A percentile compares a stretch with the other conserved stretches of the same genome.
Conservation (phyloP, 2,329 filamentous ascomycete genomes). For the Alternaria incomplexa region DNA sequence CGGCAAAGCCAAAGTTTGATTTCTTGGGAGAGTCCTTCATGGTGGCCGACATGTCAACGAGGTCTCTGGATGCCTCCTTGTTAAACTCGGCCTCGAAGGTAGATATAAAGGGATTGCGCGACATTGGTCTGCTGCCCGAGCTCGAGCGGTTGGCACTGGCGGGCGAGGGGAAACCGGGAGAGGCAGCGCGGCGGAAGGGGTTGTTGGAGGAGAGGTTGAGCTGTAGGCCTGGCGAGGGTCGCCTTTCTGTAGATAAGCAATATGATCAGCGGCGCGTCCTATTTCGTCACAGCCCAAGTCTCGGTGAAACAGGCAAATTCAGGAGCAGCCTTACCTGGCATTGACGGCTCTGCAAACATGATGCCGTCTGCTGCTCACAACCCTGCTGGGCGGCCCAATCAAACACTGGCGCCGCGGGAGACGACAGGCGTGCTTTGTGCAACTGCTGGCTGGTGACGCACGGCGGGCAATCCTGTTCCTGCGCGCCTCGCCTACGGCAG, state of each 20-base stretch:
- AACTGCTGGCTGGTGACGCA: constrained; percentile 31
- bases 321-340: constrained; percentile 48
- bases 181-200: constrained; percentile 75
- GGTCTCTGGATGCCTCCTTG: constrained; percentile 41
- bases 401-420: constrained; percentile 34
- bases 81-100: constrained; percentile 54
- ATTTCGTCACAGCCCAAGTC: constrained; percentile 37
- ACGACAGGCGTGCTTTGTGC: constrained; percentile 23
- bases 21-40: constrained; percentile 54
- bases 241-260: constrained; percentile 48
- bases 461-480: constrained; percentile 22
- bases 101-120: constrained; percentile 79
- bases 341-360: constrained; percentile 51
- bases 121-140: constrained; percentile 70
- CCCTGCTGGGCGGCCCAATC: constrained; percentile 44
- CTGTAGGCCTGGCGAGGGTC: constrained; percentile 62
- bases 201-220: constrained; percentile 77
- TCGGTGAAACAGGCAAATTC: constrained; percentile 44
- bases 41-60: constrained; percentile 47
- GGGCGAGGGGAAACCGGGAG: constrained; percentile 53
- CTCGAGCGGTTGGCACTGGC: constrained; percentile 50
- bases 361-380: constrained; percentile 41
- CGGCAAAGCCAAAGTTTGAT: constrained; percentile 56
- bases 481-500: constrained; percentile 14
- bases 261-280: constrained; percentile 31